These are phyloP conservation scores for Pleoardoris graminearum DNA, from an alignment of 2,329 filamentous ascomycete species.

Conservation along the genomic window DNA sequence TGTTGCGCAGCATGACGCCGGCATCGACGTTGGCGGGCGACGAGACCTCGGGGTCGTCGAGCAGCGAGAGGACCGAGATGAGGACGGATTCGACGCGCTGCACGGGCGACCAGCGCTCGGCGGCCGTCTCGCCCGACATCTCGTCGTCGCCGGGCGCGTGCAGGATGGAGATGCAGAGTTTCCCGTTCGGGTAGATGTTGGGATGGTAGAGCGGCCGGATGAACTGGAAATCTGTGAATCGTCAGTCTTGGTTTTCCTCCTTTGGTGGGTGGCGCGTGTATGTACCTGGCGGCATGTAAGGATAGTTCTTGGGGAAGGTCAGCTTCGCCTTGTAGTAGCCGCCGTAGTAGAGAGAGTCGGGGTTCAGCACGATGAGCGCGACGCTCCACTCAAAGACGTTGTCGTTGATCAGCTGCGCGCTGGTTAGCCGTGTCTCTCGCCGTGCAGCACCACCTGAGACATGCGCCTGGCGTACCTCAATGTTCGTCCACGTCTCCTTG, in stretches of 20 bases:
- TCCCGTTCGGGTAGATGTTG: constrained; percentile 89
- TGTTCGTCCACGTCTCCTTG: constrained; percentile 92
- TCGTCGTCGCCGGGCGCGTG: constrained; percentile 89
- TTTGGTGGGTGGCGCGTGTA: neutral
- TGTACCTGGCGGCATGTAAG: constrained; percentile 75
- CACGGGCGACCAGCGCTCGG: constrained; percentile 91
- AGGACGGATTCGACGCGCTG: constrained; percentile 95
- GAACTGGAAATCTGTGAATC: constrained; percentile 75
- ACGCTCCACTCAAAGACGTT: constrained; percentile 87
- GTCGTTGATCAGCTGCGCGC: constrained; percentile 68
- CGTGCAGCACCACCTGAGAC: neutral
- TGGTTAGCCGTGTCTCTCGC: constrained; percentile 24
- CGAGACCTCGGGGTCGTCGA: constrained; percentile 91
- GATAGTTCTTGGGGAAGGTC: constrained; percentile 86
- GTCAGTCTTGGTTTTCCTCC: constrained; percentile 6
- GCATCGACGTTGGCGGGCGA: constrained; percentile 96
- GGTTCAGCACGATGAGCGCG: constrained; percentile 88
- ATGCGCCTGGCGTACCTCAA: constrained; percentile 65
- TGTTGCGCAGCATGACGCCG: constrained; percentile 79
- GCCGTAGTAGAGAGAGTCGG: constrained; percentile 87
- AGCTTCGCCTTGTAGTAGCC: constrained; percentile 93
- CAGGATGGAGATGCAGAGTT: constrained; percentile 94
- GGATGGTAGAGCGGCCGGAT: constrained; percentile 80
- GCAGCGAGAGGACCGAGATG: constrained; percentile 85
- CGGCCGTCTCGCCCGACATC: constrained; percentile 86